These are phyloP conservation scores for Coelastrella sp. DNA, from an alignment of 139 green algal species.

Conservation along the genomic window DNA sequence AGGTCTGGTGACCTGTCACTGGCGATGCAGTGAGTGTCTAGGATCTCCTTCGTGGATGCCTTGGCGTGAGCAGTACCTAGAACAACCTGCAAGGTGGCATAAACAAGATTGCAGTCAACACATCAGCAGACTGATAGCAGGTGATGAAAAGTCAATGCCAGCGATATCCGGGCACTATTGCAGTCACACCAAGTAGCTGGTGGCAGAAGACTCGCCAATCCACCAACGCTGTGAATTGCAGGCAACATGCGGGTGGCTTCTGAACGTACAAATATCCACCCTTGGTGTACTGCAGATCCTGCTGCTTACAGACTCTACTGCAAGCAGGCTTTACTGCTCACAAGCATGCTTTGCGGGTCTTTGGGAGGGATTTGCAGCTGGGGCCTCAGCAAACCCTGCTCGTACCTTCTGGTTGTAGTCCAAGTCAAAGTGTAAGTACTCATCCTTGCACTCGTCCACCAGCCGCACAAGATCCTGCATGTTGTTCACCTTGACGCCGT, in stretches of 20 bases:
- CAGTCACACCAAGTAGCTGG: no score
- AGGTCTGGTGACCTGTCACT: slow-evolving; percentile 72
- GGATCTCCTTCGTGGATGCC: slow-evolving; percentile 74
- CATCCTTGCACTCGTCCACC: slow-evolving; percentile 68
- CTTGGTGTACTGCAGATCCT: background rate
- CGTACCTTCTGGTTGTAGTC: slow-evolving; percentile 78
- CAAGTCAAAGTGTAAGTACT: slow-evolving; percentile 81
- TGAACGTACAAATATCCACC: no score
- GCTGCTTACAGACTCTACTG: no score
- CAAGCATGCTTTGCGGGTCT: no score
- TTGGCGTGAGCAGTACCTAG: slow-evolving; percentile 60
- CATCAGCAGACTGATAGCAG: background rate
- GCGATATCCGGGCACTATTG: no score
- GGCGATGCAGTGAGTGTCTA: slow-evolving; percentile 86
- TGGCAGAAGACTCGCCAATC: no score
- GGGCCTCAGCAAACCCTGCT: background rate
- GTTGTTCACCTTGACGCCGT: slow-evolving; percentile 67
- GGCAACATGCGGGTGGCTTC: no score
- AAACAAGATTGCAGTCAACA: background rate
- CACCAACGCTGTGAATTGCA: no score
- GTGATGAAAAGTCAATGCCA: no score
- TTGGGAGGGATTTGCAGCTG: no score
- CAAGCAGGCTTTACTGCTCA: no score
- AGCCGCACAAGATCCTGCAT: slow-evolving; percentile 68
- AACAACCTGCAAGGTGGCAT: slow-evolving; percentile 46